A percentile compares a stretch with the other conserved stretches of the same genome.
phyloP scores from a whole-genome alignment of 306 rosid species.

The Neltuma alba region DNA sequence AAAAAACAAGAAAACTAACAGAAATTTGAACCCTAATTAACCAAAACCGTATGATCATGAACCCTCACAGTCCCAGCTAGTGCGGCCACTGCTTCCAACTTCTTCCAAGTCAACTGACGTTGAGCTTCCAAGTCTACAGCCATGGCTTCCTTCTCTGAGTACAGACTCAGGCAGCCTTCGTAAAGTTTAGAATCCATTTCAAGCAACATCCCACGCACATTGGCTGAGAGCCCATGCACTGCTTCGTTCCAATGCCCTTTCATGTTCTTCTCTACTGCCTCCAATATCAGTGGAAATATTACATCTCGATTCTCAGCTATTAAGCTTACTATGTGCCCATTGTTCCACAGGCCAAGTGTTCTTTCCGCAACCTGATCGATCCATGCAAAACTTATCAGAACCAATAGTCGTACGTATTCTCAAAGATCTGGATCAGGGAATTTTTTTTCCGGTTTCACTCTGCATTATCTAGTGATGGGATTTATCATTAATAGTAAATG shows the following conservation, averaged over 20 bases:
- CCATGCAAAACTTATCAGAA: constrained; percentile 24
- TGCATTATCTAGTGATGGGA: too few species aligned
- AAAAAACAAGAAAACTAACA: not conserved
- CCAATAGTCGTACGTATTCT: too few species aligned
- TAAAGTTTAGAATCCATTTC: constrained; percentile 91
- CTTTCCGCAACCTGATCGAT: constrained; percentile 83
- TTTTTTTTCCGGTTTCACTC: too few species aligned
- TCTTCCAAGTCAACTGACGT: constrained; percentile 83
- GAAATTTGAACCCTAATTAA: constrained; percentile 41
- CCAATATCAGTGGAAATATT: constrained; percentile 74
- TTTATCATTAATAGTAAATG: too few species aligned
- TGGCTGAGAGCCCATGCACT: constrained; percentile 84
- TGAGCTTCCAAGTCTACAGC: constrained; percentile 70
- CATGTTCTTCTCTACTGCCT: constrained; percentile 85
- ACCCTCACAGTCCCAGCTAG: constrained; percentile 28
- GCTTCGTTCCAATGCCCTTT: constrained; percentile 93
- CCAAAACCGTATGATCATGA: constrained; percentile 58
- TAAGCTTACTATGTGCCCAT: constrained; percentile 86
- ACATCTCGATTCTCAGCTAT: constrained; percentile 85
- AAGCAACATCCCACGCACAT: constrained; percentile 80
- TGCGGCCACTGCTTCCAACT: constrained; percentile 55
- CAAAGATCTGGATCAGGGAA: too few species aligned
- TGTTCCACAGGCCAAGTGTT: constrained; percentile 89
- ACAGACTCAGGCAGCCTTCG: constrained; percentile 84
- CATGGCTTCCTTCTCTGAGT: constrained; percentile 60